Percentiles rank a stretch among this genome's conserved stretches.
phyloP scores from a whole-genome alignment of 2,329 filamentous ascomycete species.

The Colletotrichum sp. region DNA sequence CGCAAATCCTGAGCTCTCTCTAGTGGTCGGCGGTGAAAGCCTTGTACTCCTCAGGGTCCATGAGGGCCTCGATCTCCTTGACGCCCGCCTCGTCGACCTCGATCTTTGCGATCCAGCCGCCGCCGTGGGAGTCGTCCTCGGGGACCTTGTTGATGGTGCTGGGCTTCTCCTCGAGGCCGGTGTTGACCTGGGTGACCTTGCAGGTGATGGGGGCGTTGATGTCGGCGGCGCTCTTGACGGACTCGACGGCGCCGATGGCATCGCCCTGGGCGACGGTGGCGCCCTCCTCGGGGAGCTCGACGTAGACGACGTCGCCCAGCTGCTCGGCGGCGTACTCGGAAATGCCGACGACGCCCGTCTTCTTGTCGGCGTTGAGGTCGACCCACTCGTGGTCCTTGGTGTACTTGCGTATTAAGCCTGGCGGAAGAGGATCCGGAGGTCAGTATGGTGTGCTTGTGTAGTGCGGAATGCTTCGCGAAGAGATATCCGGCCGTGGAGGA shows the following conservation, averaged over 20 bases:
- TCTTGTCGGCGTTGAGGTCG: slow-evolving; percentile 82
- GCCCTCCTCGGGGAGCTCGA: slow-evolving; percentile 83
- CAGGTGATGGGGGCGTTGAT: slow-evolving; percentile 90
- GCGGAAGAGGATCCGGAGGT: slow-evolving; percentile 1
- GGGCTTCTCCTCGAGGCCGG: slow-evolving; percentile 81
- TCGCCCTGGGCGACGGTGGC: slow-evolving; percentile 77
- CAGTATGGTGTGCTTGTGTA: neutral
- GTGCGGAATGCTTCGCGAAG: neutral
- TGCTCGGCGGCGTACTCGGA: slow-evolving; percentile 89
- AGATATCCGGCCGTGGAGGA: neutral
- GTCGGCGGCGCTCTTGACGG: slow-evolving; percentile 97
- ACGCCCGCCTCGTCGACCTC: slow-evolving; percentile 70
- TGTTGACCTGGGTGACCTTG: slow-evolving; percentile 77
- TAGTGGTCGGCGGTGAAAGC: slow-evolving; percentile 65
- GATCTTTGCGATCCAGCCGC: slow-evolving; percentile 94
- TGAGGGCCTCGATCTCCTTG: slow-evolving; percentile 75
- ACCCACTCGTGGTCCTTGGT: slow-evolving; percentile 99
- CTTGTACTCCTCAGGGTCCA: slow-evolving; percentile 81
- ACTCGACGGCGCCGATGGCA: slow-evolving; percentile 92
- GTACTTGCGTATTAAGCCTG: slow-evolving; percentile 79
- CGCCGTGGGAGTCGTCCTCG: slow-evolving; percentile 75
- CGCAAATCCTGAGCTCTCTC: neutral
- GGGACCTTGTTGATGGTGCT: slow-evolving; percentile 87
- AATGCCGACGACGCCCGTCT: slow-evolving; percentile 83
- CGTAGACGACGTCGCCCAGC: slow-evolving; percentile 95